Base-by-base conservation (phyloP, 768 basidiomycete species). In the Kwoniella heveanensis region DNA sequence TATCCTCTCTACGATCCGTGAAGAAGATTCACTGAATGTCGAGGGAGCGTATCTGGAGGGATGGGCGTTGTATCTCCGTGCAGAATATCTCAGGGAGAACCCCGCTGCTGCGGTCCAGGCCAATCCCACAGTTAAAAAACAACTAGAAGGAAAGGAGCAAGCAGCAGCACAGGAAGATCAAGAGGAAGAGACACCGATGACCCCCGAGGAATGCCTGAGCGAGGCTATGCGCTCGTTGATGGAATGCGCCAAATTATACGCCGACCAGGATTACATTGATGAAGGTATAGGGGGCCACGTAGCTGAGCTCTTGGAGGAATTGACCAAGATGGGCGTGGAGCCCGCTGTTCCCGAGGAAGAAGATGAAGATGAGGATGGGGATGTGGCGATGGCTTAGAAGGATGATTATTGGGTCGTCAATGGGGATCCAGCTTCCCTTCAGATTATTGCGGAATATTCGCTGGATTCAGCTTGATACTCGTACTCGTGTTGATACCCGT, bases 11-110 rank as follows among this genome's bases (percentile, higher is more conserved):
- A 90, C 88, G 13, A 84, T 93, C 10, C 87, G 93, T 80, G 85
- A 88, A 10, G 80, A 87, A 0, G 91, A 94, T 77, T 90, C 92
- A 68, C 85, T 90, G 73, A 88, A 91, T 57, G 88, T 92, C 13
- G 92, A 94, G 70, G 92, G 88, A 1, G 94, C 92, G 88, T 95
- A 95, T 75, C 85, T 95, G 27, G 92, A 94, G 79, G 92, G 92
- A 57, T 96, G 92, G 92, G 89, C 90, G 67, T 92, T 90, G 83
- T 91, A 87, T 82, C 81, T 94, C 52, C 70, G 77, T 22, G 78
- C 70, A 7, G 72, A 78, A 59, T 70, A 73, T 2, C 22, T 75
- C 32, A 64, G 52, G 24, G 70, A 70, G 24, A 58, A 67, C 51
- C 68, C 70, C 5, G 17, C 65, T 32, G 17, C 65, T 32, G 21